Conservation (phyloP, 805 yeast species). For the Candida dajiaensis region DNA sequence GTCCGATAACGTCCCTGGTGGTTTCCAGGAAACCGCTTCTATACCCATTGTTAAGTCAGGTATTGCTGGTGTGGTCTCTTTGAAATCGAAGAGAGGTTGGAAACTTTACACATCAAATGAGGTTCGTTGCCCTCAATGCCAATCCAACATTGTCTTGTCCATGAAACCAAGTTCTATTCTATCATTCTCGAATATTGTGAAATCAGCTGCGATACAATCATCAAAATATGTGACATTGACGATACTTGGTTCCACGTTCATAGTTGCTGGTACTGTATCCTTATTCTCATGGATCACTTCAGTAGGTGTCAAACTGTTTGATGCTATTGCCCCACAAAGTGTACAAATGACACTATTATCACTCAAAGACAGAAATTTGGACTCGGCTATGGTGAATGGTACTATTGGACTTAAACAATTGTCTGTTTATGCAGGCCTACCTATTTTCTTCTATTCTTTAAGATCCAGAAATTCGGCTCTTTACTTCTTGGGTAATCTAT, state of each 20-base stretch:
- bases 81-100: slow-evolving; percentile 3
- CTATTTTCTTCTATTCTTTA: slow-evolving; percentile 23
- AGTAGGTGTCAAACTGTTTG: slow-evolving; percentile 26
- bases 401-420: slow-evolving; percentile 8
- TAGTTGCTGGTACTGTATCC: slow-evolving; percentile 21
- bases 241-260: slow-evolving; percentile 13
- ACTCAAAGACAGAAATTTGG: slow-evolving; percentile 13
- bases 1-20: slow-evolving; percentile 2
- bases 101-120: slow-evolving; percentile 4
- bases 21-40: background rate
- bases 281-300: slow-evolving; percentile 16
- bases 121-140: slow-evolving; percentile 35
- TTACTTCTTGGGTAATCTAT: slow-evolving; percentile 8
- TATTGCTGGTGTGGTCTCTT: background rate
- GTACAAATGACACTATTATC: slow-evolving; percentile 27
- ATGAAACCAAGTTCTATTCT: slow-evolving; percentile 13
- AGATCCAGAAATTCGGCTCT: slow-evolving; percentile 10
- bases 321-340: slow-evolving; percentile 26
- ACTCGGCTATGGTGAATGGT: slow-evolving; percentile 10
- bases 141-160: slow-evolving; percentile 24
- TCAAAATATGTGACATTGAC: slow-evolving; percentile 6
- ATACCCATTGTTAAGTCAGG: background rate
- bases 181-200: slow-evolving; percentile 11
- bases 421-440: slow-evolving; percentile 24
- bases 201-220: slow-evolving; percentile 9